These are phyloP conservation scores for Crithidia bombi DNA, from an alignment of 208 protist species.

Conservation along the genomic window DNA sequence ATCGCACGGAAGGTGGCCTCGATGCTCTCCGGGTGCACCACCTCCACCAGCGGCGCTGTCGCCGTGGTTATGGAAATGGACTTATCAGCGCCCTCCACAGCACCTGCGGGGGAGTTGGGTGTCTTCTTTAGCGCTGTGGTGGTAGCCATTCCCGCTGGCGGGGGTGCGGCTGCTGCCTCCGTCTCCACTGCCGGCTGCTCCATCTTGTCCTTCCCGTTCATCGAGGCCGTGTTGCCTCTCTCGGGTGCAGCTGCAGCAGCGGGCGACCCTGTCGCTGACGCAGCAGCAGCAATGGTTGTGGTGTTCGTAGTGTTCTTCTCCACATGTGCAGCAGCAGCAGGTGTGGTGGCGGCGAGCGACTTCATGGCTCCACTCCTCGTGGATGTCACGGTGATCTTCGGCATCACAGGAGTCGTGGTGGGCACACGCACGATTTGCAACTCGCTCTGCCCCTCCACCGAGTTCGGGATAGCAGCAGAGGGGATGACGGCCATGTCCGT, in stretches of 20 bases:
- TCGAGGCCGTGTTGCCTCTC: too few relatives aligned
- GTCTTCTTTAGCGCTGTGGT: too few relatives aligned
- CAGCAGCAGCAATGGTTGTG: not conserved
- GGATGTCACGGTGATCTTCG: not conserved
- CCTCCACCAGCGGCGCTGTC: not conserved
- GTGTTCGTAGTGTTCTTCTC: not conserved
- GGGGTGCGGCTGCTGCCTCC: not conserved
- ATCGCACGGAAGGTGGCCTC: constrained; percentile 19
- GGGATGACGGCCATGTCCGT: constrained; percentile 37
- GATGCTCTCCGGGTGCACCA: constrained; percentile 13
- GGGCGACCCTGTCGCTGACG: too few relatives aligned
- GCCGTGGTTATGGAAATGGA: not conserved
- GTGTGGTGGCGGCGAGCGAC: not conserved
- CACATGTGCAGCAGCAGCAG: not conserved
- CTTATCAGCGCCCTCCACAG: not conserved
- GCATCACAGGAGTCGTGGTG: not conserved
- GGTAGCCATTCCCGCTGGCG: too few relatives aligned
- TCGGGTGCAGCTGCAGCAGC: too few relatives aligned
- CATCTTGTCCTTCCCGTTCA: too few relatives aligned
- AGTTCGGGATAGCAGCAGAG: constrained; percentile 40
- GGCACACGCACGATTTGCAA: constrained; percentile 24
- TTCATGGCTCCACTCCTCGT: not conserved
- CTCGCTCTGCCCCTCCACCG: constrained; percentile 37
- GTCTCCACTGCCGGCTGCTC: not conserved
- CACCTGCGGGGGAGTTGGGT: too few relatives aligned